A percentile compares a stretch with the other conserved stretches of the same genome.
Evolutionary conservation across 202 grass and related monocot species (phyloP).

Genomic region (Zoysia matrella): DNA sequence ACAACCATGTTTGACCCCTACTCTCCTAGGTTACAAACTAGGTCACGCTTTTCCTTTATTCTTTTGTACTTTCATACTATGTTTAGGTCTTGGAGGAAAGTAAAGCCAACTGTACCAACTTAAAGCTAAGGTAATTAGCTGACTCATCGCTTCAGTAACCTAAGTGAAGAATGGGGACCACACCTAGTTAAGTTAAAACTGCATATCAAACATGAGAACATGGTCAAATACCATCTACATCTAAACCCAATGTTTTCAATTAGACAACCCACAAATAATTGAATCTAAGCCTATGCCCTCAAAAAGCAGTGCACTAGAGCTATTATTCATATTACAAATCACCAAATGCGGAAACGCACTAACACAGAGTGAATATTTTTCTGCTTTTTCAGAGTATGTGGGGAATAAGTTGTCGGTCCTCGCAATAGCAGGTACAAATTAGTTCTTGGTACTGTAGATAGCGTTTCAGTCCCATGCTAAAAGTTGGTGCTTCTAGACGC

Average conservation of each 20-base stretch:
- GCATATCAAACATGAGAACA: conserved; percentile 20
- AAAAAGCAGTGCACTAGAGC: conserved; percentile 21
- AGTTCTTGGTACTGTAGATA: conserved; percentile 38
- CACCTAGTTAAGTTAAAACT: conserved; percentile 1
- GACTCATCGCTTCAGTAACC: conserved; percentile 10
- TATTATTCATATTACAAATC: conserved; percentile 27
- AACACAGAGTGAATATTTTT: conserved; percentile 32
- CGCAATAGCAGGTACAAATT: conserved; percentile 23
- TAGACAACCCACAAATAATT: conserved; percentile 14
- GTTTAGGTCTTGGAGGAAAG: neutral
- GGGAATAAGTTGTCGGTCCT: conserved; percentile 29
- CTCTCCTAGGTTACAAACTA: conserved; percentile 18
- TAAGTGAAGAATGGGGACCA: neutral
- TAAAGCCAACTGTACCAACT: neutral
- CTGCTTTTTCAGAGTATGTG: conserved; percentile 19
- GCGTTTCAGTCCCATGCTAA: conserved; percentile 19
- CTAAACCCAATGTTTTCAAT: conserved; percentile 7
- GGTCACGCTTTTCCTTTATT: conserved; percentile 25
- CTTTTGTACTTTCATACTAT: conserved; percentile 32
- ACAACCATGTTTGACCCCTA: conserved; percentile 32
- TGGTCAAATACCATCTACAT: conserved; percentile 31
- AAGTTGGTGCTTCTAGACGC: conserved; percentile 45
- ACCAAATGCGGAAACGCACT: conserved; percentile 43
- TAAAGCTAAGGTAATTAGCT: conserved; percentile 33
- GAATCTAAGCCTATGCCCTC: conserved; percentile 33